Base-by-base conservation (phyloP, 2,329 filamentous ascomycete species). In the Aspergillus fijiensis region DNA sequence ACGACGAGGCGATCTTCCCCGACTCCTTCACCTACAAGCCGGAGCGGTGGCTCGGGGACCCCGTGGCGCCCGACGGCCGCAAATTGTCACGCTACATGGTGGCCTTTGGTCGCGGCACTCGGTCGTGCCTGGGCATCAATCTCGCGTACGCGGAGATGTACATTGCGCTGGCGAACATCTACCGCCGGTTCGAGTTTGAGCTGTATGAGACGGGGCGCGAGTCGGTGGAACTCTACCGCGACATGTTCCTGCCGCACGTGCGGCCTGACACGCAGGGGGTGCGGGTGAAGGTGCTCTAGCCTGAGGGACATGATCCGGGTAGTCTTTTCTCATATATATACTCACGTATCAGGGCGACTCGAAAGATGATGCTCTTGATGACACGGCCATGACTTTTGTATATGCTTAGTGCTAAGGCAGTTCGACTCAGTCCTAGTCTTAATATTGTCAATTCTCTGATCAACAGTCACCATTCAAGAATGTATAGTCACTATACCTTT, bases 101-200 rank as follows among this genome's bases (percentile, higher is more conserved):
- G 5, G 54, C 57, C 12, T 64, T 64, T 21, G 60, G 62, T 4
- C 54, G 45, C 2, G 62, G 62, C 1, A 60, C 60, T 14, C 60
- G 62, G 14, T 58, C 52, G 4, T 64, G 62, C 29, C 51, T 62
- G 16, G 62, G 62, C 4, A 58, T 62, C 16, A 62, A 64, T 14
- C 49, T 64, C 5, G 62, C 62, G 1, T 56, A 60, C 11, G 62
- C 62, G 11, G 62, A 64, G 51, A 62, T 64, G 51, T 58, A 59
- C 12, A 57, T 62, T 35, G 52, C 59, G 5, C 23, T 64, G 14
- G 62, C 62, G 54, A 60, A 58, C n/a, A 23, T 64, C 2, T 62
- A 52, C 42, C 60, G 62, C 9, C 51, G 42, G n/a, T 62, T 62
- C 42, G 62, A 60, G 14, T 60, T 62, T 19, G 60, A 62, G 39